Evolutionary conservation across 2,329 filamentous ascomycete species (phyloP).

Genomic region (Fusarium solani-melongenae): DNA sequence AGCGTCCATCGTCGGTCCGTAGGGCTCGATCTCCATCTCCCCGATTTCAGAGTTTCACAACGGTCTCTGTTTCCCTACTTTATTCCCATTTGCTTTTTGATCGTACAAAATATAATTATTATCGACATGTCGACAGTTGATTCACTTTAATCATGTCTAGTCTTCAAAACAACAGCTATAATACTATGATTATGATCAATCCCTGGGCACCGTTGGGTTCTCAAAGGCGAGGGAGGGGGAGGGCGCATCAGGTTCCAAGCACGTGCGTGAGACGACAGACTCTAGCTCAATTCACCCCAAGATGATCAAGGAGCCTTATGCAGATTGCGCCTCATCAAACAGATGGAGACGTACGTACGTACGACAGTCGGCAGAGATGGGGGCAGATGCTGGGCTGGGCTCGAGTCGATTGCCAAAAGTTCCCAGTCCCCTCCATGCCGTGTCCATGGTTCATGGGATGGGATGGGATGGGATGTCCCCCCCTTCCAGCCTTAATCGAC

Average conservation of each 20-base stretch:
- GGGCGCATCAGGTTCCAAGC: constrained; percentile 20
- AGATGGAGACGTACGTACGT: neutral
- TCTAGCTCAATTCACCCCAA: neutral
- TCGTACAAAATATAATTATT: neutral
- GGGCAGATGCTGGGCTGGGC: neutral
- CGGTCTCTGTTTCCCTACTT: neutral
- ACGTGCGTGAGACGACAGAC: constrained; percentile 20
- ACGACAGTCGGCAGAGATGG: neutral
- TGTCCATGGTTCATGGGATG: neutral
- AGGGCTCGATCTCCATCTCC: constrained; percentile 2
- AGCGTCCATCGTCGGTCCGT: neutral
- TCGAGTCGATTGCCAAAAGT: neutral
- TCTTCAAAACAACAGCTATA: constrained; percentile 2
- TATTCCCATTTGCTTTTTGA: neutral
- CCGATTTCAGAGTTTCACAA: neutral
- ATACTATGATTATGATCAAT: neutral
- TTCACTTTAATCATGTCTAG: neutral
- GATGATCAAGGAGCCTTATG: constrained; percentile 26
- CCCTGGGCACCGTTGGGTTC: constrained; percentile 15
- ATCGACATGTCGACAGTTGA: neutral
- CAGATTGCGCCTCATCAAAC: constrained; percentile 6
- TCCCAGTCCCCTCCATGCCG: neutral
- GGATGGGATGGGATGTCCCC: neutral
- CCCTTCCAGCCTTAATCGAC: neutral
- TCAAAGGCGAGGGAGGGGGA: neutral